These are phyloP conservation scores for Scutellaria barbata DNA, from an alignment of 257 asterid species.

Conservation along the genomic window DNA sequence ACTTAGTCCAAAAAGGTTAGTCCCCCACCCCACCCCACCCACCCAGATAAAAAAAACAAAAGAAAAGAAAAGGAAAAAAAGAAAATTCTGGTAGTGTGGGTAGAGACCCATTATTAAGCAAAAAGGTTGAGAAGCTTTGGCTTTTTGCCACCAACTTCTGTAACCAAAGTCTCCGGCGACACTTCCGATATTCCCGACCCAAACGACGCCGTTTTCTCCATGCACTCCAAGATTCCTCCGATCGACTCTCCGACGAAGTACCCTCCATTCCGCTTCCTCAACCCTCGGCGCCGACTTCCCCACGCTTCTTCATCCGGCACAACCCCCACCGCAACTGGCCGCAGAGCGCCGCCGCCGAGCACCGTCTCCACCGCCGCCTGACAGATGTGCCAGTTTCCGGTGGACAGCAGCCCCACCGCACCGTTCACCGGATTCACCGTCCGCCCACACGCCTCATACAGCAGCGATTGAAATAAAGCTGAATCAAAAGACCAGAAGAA, in stretches of 20 bases:
- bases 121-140: constrained; percentile 94
- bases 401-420: constrained; percentile 73
- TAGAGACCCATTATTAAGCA: constrained; percentile 38
- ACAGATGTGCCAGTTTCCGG: constrained; percentile 82
- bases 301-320: constrained; percentile 32
- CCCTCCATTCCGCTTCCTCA: constrained; percentile 7
- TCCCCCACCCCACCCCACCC: constrained; percentile 5
- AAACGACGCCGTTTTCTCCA: constrained; percentile 48
- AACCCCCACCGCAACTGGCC: constrained; percentile 37
- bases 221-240: not conserved
- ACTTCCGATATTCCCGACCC: constrained; percentile 58
- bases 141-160: constrained; percentile 55
- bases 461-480: constrained; percentile 79
- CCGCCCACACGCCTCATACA: constrained; percentile 90
- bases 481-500: not conserved
- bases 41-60: too few relatives aligned
- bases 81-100: constrained; percentile 11
- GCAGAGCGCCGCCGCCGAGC: constrained; percentile 62
- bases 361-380: constrained; percentile 79
- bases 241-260: not conserved
- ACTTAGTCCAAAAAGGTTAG: constrained; percentile 37
- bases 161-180: constrained; percentile 38
- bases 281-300: not conserved
- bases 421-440: constrained; percentile 89
- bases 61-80: not conserved